These are phyloP conservation scores for Alternaria sp. DNA, from an alignment of 2,329 filamentous ascomycete species.

Conservation along the genomic window DNA sequence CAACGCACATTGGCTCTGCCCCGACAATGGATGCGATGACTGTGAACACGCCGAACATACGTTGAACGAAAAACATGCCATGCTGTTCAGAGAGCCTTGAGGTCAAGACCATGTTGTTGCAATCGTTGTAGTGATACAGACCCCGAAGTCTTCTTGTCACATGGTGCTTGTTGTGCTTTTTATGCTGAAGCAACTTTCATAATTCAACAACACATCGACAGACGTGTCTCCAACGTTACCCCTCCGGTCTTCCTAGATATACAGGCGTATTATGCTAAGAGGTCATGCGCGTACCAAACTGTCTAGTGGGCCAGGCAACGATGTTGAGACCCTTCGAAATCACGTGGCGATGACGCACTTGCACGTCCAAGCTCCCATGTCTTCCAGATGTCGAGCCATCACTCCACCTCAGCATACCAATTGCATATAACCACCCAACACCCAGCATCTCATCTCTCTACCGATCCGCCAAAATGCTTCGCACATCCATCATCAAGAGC, in stretches of 20 bases:
- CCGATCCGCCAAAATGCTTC: slow-evolving; percentile 40
- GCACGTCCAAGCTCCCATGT: slow-evolving; percentile 23
- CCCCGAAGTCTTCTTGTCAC: neutral
- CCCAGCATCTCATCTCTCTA: slow-evolving; percentile 12
- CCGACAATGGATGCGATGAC: neutral
- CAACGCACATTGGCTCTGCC: neutral
- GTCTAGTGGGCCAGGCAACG: neutral
- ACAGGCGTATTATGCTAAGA: neutral
- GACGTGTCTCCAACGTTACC: neutral
- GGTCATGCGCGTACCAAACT: neutral
- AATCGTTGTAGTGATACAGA: neutral
- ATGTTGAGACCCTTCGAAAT: neutral
- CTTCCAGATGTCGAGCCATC: slow-evolving; percentile 17
- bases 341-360: slow-evolving; percentile 33
- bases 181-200: neutral
- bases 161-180: neutral
- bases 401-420: slow-evolving; percentile 32
- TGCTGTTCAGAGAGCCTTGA: neutral
- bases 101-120: neutral
- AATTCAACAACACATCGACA: neutral
- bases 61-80: neutral
- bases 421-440: slow-evolving; percentile 22
- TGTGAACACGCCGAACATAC: neutral
- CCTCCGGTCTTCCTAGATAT: neutral
- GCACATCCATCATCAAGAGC: slow-evolving; percentile 49